Conservation (phyloP, 1,284 basidiomycete genomes). For the Uromyces viciae-fabae region DNA sequence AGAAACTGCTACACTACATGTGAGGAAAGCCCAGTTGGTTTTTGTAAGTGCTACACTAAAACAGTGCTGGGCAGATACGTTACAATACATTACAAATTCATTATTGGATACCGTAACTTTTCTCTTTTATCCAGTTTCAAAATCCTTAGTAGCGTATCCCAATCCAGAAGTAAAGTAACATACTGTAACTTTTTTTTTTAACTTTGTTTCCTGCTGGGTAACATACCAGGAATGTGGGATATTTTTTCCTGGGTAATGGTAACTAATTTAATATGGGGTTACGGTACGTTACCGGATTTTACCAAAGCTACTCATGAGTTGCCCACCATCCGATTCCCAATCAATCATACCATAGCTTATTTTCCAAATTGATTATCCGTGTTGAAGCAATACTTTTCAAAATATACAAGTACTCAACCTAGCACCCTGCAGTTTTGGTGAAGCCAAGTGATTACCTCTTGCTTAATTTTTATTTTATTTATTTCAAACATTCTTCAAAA, state of each 20-base stretch:
- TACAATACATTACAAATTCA: not conserved
- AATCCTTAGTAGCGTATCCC: not conserved
- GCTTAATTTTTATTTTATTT: too few relatives aligned
- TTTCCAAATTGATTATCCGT: too few relatives aligned
- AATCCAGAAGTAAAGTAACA: not conserved
- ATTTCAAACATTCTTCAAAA: too few relatives aligned
- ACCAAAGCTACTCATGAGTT: conserved; percentile 6
- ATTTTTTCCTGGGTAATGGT: not conserved
- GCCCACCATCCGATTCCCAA: too few relatives aligned
- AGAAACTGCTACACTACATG: too few relatives aligned
- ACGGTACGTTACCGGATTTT: not conserved
- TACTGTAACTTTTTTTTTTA: not conserved
- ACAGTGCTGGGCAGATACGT: not conserved
- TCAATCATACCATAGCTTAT: too few relatives aligned
- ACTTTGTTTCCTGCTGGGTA: not conserved
- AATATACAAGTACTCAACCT: too few relatives aligned
- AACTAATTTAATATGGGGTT: not conserved
- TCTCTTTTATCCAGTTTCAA: not conserved
- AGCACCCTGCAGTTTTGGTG: too few relatives aligned
- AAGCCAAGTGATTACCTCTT: too few relatives aligned
- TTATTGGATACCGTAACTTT: not conserved
- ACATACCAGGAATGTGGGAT: not conserved
- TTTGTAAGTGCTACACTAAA: too few relatives aligned
- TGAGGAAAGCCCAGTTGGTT: too few relatives aligned
- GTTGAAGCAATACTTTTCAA: too few relatives aligned